Percentiles rank a stretch among this genome's conserved stretches.
Evolutionary conservation across 305 asterid genomes (phyloP).

Genomic region (Caryopteris hybrid): DNA sequence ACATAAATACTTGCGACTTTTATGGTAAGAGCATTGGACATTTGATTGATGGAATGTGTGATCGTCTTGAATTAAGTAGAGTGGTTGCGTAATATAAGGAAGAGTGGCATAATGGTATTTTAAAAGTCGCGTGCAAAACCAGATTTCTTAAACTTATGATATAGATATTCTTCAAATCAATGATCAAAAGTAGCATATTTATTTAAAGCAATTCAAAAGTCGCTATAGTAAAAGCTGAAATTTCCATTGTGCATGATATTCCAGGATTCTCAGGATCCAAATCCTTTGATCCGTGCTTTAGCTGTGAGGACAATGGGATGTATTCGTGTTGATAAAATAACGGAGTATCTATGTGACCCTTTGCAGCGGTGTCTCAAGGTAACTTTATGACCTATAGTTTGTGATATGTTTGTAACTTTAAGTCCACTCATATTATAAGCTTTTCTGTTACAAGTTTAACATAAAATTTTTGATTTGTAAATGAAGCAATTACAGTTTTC

Average conservation of each 20-base stretch:
- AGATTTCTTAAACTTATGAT: not conserved
- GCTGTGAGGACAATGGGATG: slow-evolving; percentile 99
- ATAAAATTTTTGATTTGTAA: slow-evolving; percentile 9
- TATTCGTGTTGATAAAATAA: slow-evolving; percentile 97
- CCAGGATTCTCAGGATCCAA: slow-evolving; percentile 98
- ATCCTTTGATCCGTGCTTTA: slow-evolving; percentile 93
- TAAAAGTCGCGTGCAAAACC: not conserved
- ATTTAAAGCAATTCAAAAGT: slow-evolving; percentile 12
- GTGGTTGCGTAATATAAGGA: not conserved
- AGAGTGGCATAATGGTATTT: not conserved
- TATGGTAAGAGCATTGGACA: not conserved
- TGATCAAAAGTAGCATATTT: slow-evolving; percentile 3
- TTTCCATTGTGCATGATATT: slow-evolving; percentile 16
- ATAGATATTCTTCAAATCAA: slow-evolving; percentile 6
- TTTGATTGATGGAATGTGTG: not conserved
- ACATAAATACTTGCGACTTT: not conserved
- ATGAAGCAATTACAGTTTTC: slow-evolving; percentile 21
- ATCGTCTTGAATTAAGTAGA: not conserved
- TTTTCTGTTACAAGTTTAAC: slow-evolving; percentile 8
- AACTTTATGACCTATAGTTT: slow-evolving; percentile 5
- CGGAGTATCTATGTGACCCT: slow-evolving; percentile 95
- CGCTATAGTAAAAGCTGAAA: slow-evolving; percentile 5
- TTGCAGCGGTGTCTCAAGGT: slow-evolving; percentile 98
- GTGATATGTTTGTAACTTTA: slow-evolving; percentile 10
- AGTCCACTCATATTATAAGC: not conserved